A percentile compares a stretch with the other conserved stretches of the same genome.
phyloP scores from a whole-genome alignment of 73 alveolate genomes.

The Paramecium pentaurelia region DNA sequence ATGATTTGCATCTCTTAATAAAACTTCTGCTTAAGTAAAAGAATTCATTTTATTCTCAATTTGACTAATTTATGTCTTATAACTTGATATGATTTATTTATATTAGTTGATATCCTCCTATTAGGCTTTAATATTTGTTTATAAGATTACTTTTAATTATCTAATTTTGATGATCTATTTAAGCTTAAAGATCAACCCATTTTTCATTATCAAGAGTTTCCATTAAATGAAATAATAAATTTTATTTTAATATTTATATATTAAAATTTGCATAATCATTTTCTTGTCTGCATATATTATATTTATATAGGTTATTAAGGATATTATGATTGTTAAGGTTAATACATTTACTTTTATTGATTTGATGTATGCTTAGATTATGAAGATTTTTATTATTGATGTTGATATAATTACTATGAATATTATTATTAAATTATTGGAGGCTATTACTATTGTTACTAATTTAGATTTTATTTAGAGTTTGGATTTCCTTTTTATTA shows the following conservation, averaged over 20 bases:
- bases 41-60: background rate
- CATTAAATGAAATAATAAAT: background rate
- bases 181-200: background rate
- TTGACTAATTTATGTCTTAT: background rate
- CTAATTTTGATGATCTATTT: background rate
- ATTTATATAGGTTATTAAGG: background rate
- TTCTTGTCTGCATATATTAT: background rate
- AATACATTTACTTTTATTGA: background rate
- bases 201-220: background rate
- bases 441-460: background rate
- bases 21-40: background rate
- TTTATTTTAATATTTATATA: background rate
- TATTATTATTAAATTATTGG: background rate
- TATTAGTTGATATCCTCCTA: background rate
- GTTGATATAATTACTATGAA: background rate
- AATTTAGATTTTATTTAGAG: background rate
- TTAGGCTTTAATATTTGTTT: background rate
- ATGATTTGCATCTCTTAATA: constrained; percentile 37
- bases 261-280: background rate
- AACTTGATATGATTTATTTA: background rate
- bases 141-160: background rate
- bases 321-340: background rate
- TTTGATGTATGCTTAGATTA: background rate
- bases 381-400: background rate
- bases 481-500: background rate